Evolutionary conservation across 225 moss, liverwort and hornwort species (phyloP).

Genomic region (Marchantia paleacea): DNA sequence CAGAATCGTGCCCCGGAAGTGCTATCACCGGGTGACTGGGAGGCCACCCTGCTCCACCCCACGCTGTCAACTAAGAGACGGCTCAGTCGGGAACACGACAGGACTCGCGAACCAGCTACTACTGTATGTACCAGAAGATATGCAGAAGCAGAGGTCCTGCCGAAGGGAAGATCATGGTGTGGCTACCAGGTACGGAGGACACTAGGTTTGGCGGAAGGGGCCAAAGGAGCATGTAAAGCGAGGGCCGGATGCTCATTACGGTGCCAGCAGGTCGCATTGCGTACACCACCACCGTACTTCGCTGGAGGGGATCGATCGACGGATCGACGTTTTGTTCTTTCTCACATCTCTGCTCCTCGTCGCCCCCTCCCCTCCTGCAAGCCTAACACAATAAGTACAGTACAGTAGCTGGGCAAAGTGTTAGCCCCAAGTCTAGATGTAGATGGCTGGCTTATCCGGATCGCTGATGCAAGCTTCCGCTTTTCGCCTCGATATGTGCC

Average conservation of each 20-base stretch:
- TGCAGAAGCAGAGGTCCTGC: not conserved
- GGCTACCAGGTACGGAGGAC: not conserved
- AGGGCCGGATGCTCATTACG: not conserved
- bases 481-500: not conserved
- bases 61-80: no score
- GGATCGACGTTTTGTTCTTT: no score
- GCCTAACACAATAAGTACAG: not conserved
- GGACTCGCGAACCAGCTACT: not conserved
- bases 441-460: constrained; percentile 2
- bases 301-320: no score
- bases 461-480: not conserved
- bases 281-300: not conserved
- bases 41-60: constrained; percentile 1
- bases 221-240: not conserved
- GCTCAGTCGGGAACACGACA: not conserved
- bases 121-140: no score
- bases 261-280: not conserved
- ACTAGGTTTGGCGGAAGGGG: not conserved
- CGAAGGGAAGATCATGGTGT: not conserved
- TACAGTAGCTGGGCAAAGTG: not conserved
- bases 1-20: not conserved
- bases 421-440: not conserved
- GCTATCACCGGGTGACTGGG: not conserved
- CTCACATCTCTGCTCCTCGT: no score
- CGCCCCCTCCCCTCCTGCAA: no score